Conservation (phyloP, 148 eudicot species). For the Rhododendron molle region DNA sequence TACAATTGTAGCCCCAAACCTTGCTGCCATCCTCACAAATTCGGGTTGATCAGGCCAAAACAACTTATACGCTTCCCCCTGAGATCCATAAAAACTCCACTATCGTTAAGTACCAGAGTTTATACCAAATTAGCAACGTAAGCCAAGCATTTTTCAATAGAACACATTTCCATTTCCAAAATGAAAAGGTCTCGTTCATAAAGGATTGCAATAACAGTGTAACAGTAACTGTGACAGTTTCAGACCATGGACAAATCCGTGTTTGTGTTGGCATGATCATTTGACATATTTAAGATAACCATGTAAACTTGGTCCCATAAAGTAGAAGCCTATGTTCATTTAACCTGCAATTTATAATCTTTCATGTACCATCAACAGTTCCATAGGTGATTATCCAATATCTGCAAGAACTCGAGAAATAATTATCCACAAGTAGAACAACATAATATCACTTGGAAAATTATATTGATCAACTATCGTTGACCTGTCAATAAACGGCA, state of each 20-base stretch:
- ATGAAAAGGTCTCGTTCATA: background rate
- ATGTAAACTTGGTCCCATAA: background rate
- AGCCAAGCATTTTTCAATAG: background rate
- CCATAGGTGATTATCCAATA: background rate
- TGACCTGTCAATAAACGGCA: background rate
- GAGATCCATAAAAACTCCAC: constrained; percentile 12
- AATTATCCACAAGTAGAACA: background rate
- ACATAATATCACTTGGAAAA: background rate
- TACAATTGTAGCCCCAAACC: constrained; percentile 88
- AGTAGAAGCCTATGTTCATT: background rate
- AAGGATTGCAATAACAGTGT: background rate
- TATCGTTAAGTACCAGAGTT: background rate
- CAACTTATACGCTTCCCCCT: constrained; percentile 91
- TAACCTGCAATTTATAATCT: background rate
- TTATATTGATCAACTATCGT: background rate
- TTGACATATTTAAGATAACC: background rate
- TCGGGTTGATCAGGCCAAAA: constrained; percentile 93
- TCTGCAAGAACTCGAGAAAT: background rate
- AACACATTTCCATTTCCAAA: background rate
- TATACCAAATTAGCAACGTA: background rate
- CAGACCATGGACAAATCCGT: background rate
- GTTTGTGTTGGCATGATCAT: background rate
- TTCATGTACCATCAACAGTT: background rate
- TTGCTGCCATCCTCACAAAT: constrained; percentile 96
- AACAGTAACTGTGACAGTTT: background rate